These are phyloP conservation scores for Ramaria rubella DNA, from an alignment of 768 basidiomycete genomes.

Conservation along the genomic window DNA sequence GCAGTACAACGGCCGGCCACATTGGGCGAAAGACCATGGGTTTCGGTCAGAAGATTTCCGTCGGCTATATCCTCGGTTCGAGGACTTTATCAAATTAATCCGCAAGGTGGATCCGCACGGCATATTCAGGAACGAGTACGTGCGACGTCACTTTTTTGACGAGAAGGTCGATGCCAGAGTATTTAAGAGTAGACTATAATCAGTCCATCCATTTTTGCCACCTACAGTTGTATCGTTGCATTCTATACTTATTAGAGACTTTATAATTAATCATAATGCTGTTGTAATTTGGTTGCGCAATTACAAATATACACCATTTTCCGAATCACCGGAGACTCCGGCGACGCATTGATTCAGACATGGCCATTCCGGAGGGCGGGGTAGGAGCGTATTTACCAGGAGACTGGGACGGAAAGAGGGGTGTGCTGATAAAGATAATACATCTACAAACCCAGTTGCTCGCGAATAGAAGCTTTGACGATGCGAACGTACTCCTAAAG, in stretches of 20 bases:
- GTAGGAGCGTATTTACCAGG: neutral
- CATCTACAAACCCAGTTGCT: conserved; percentile 71
- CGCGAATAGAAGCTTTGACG: conserved; percentile 75
- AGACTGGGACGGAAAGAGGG: neutral
- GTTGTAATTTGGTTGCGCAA: neutral
- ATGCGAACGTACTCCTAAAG: conserved; percentile 86
- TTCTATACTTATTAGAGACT: neutral
- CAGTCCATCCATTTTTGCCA: neutral
- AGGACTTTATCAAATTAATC: conserved; percentile 65
- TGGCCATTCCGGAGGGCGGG: neutral
- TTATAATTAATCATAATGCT: neutral
- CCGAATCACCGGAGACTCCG: neutral
- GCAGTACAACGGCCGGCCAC: conserved; percentile 73
- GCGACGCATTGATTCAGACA: neutral
- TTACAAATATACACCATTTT: neutral
- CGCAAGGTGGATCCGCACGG: conserved; percentile 66
- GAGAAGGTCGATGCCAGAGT: conserved; percentile 38
- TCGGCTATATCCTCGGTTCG: conserved; percentile 73
- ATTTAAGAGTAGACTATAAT: conserved; percentile 36
- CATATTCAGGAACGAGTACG: conserved; percentile 83
- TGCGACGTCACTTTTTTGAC: conserved; percentile 81
- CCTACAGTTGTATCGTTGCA: neutral
- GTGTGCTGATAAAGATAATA: neutral
- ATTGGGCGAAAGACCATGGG: conserved; percentile 95
- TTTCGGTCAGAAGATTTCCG: conserved; percentile 60